Evolutionary conservation across 2,329 filamentous ascomycete genomes (phyloP), one percentile per base, ranked within the genome.

Genomic region (Colletotrichum ledebouriae): DNA sequence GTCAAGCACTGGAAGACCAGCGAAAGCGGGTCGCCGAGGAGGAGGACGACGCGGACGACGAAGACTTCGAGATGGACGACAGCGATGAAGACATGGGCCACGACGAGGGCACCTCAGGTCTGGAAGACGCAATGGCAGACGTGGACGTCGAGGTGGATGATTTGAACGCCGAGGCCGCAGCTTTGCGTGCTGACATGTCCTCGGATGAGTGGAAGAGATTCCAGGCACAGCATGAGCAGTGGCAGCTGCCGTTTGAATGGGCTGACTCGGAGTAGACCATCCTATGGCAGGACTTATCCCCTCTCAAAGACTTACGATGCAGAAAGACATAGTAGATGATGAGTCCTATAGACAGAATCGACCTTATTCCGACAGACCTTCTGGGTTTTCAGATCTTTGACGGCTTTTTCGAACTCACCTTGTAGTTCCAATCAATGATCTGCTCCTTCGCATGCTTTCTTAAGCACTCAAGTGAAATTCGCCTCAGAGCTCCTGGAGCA

Each of bases 61-160:
- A 56, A 9, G 66, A 69, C 22, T 67, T 58, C 10, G 53, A 67
- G 52, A 49, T 50, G 10, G 65, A 64, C 7, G 53, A 57, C 13
- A 50, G 55, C 17, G 61, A 68, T n/a, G 55, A 59, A 3, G 65
- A 42, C 4, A 55, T 59, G 56, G 61, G 29, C 5, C 59, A 65
- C 13, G 33, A 44, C 3, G 61, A 56, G 13, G 55, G 41, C 4
- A 53, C 37, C 7, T 57, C 63, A 1, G 39, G 34, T 9, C 55
- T 69, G 4, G 66, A 44, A 4, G 66, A 69, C n/a, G 62, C 66
- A 2, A 55, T 69, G 17, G 66, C 66, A 2, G 61, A 69, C 4
- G 63, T 69, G 66, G 55, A 69, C 4, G 63, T 69, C 61, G 66
- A 66, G 17, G 56, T 69, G n/a, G 66, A 69, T 15, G 64, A 67